Evolutionary conservation across 306 rosid species (phyloP).

Genomic region (Pachyrhizus erosus): DNA sequence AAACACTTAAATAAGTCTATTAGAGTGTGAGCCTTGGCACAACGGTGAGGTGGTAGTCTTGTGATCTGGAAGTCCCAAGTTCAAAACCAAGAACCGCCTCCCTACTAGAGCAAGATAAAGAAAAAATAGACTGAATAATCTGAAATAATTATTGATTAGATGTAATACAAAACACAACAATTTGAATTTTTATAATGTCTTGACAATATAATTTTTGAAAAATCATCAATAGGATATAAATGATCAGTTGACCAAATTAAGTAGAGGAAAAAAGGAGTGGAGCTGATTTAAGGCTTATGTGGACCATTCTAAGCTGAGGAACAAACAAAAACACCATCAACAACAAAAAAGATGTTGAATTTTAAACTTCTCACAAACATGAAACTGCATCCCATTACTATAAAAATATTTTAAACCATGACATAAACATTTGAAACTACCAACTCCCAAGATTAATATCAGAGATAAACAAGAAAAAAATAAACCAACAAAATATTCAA

Average conservation of each 20-base stretch:
- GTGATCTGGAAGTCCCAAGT: neutral
- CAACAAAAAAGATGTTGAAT: slow-evolving; percentile 22
- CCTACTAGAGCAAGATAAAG: neutral
- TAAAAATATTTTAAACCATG: neutral
- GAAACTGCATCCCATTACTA: neutral
- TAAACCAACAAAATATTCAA: neutral
- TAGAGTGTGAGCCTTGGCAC: neutral
- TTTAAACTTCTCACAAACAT: neutral
- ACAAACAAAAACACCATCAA: slow-evolving; percentile 31
- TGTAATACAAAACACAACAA: neutral
- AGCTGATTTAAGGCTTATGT: slow-evolving; percentile 1
- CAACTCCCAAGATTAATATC: slow-evolving; percentile 8
- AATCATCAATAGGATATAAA: neutral
- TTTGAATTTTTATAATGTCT: neutral
- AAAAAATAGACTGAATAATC: neutral
- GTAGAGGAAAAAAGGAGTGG: neutral
- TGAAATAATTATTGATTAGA: neutral
- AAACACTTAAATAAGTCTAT: neutral
- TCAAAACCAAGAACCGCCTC: no score
- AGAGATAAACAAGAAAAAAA: neutral
- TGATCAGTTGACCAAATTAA: neutral
- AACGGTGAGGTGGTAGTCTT: neutral
- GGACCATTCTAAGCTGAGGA: neutral
- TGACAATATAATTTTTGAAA: neutral
- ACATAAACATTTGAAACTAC: neutral